Conservation (phyloP, 108 stramenopile species). For the Schizochytrium sp. region DNA sequence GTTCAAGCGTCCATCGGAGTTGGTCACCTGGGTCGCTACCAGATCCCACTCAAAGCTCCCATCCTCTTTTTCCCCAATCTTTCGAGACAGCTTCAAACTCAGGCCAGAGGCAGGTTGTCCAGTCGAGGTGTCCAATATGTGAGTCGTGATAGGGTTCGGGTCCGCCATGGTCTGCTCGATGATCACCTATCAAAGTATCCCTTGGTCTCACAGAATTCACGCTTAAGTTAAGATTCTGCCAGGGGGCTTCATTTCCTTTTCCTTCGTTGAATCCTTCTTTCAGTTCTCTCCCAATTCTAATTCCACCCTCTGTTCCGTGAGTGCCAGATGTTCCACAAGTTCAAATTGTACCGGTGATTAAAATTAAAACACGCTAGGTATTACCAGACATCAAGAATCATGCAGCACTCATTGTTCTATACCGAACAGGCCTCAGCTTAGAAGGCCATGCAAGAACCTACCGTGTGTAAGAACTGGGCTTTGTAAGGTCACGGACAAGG, state of each 20-base stretch:
- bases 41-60: constrained; percentile 22
- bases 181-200: neutral
- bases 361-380: too few relatives aligned
- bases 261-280: too few relatives aligned
- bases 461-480: too few relatives aligned
- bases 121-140: constrained; percentile 59
- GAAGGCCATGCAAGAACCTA: too few relatives aligned
- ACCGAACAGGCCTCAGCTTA: too few relatives aligned
- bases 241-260: neutral
- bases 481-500: too few relatives aligned
- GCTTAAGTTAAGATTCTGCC: neutral
- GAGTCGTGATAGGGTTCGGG: constrained; percentile 59
- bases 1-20: constrained; percentile 40
- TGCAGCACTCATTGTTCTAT: too few relatives aligned
- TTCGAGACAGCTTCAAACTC: constrained; percentile 1
- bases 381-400: too few relatives aligned
- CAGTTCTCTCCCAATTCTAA: too few relatives aligned
- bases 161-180: neutral
- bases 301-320: too few relatives aligned
- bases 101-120: constrained; percentile 55
- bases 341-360: too few relatives aligned
- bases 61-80: constrained; percentile 29
- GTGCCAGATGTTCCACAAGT: too few relatives aligned
- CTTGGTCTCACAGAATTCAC: neutral
- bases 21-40: constrained; percentile 36